Base-by-base conservation (phyloP, 2,329 filamentous ascomycete species). In the Acarospora socialis region DNA sequence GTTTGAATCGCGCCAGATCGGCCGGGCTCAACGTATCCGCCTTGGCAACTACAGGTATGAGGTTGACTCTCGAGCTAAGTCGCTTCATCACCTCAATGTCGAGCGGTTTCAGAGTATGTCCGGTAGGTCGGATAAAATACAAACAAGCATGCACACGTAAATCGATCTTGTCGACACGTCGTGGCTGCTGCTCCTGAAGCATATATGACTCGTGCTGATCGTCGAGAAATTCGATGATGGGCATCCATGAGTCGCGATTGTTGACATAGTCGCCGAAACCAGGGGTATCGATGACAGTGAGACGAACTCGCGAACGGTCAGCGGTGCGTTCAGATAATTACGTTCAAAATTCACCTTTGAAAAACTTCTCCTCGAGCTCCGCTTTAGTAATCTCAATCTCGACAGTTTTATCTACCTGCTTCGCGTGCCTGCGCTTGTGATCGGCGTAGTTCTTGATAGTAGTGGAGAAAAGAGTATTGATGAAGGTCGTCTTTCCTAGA, bases 371-470 rank as follows among this genome's bases (percentile, higher is more conserved):
- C 66, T 98, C 90, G 43, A 98, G 68, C 68, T 98, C 90, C 38
- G 90, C 90, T 73, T 98, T 98, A 60, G 90, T 98, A 57, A 98
- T 98, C 63, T 98, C 90, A 49, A 98, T 98, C 68, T 98, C 92
- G 45, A 98, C 90, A 7, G 90, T 98, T 74, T 95, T 95, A 68
- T 98, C 90, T 48, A 95, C 75, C 69, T 98, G 90, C 76, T 98
- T 98, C 65, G 90, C 82, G 63, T 98, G 90, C 55, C 90, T 82
- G 63, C 84, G 81, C 73, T 93, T 93, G 74, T 98, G 87, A 63
- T 98, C 90, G 72, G 90, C 90, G 61, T 98, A 98, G 73, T 95
- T 98, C 73, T 98, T 98, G 74, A 98, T 98, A 51, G 90, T 98
- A 46, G 92, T 98, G 42, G 90, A 98, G 73, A 98, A 98, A 40